Conservation (phyloP, 805 yeast species). For the Cyberlindnera euphorbiae region DNA sequence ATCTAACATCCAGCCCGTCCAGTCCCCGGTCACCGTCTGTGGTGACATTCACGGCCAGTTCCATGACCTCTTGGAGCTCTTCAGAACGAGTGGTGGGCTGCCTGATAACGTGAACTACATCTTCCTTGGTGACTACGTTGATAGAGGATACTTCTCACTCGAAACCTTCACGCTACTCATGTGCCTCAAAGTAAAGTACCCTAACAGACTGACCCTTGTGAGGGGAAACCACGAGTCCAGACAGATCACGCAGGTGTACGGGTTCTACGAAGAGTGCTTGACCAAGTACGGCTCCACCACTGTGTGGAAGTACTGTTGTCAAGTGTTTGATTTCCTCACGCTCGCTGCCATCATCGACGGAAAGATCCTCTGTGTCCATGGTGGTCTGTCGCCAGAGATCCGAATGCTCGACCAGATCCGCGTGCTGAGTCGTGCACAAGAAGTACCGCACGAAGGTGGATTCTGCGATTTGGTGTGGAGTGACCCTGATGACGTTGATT, state of each 20-base stretch:
- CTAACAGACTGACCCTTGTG: slow-evolving; percentile 80
- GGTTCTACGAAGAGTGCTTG: slow-evolving; percentile 93
- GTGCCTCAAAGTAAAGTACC: slow-evolving; percentile 88
- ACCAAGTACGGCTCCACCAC: slow-evolving; percentile 81
- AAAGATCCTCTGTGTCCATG: slow-evolving; percentile 90
- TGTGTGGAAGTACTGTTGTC: slow-evolving; percentile 96
- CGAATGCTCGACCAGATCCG: slow-evolving; percentile 96
- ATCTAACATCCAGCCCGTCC: slow-evolving; percentile 90
- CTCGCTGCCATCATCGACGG: slow-evolving; percentile 96
- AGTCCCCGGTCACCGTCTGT: slow-evolving; percentile 90
- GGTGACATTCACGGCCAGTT: slow-evolving; percentile 99
- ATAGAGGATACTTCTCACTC: slow-evolving; percentile 91
- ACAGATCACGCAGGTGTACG: slow-evolving; percentile 98
- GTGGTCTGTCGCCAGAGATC: slow-evolving; percentile 95
- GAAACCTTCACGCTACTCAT: slow-evolving; percentile 92
- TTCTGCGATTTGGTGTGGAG: slow-evolving; percentile 97
- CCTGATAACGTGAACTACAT: slow-evolving; percentile 80
- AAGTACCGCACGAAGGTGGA: slow-evolving; percentile 98
- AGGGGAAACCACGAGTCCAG: slow-evolving; percentile 98
- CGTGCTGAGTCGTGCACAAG: slow-evolving; percentile 92
- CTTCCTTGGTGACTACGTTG: slow-evolving; percentile 94
- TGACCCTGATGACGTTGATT: slow-evolving; percentile 95
- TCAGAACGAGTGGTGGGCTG: slow-evolving; percentile 84
- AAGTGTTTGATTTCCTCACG: slow-evolving; percentile 90
- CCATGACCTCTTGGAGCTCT: slow-evolving; percentile 87